Percentiles rank a stretch among this genome's conserved stretches.
phyloP scores from a whole-genome alignment of 2,329 filamentous ascomycete species.

The Colletotrichum sidae region DNA sequence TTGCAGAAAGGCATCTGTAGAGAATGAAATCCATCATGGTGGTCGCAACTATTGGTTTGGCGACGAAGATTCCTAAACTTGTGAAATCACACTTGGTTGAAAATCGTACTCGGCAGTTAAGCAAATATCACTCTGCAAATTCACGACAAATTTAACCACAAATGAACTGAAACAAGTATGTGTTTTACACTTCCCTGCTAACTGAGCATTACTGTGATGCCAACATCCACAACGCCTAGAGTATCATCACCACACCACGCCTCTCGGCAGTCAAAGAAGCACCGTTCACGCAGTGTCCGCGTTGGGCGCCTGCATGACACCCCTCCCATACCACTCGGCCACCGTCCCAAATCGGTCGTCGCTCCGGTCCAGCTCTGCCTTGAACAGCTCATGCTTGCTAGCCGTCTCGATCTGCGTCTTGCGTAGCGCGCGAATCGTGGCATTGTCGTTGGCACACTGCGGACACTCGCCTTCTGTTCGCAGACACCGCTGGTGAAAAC shows the following conservation, averaged over 20 bases:
- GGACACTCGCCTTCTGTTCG: slow-evolving; percentile 78
- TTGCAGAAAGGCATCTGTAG: neutral
- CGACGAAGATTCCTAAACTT: no score
- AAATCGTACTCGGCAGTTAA: no score
- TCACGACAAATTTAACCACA: no score
- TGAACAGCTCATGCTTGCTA: slow-evolving; percentile 89
- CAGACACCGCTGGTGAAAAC: slow-evolving; percentile 93
- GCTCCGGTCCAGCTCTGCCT: slow-evolving; percentile 79
- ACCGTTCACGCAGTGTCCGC: slow-evolving; percentile 41
- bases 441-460: slow-evolving; percentile 84
- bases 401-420: slow-evolving; percentile 88
- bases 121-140: no score
- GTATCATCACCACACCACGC: neutral
- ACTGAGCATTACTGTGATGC: slow-evolving; percentile 6
- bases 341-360: slow-evolving; percentile 90
- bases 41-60: no score
- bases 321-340: slow-evolving; percentile 93
- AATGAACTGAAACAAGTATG: neutral
- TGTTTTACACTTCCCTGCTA: neutral
- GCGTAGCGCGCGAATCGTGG: slow-evolving; percentile 88
- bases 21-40: no score
- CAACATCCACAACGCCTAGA: neutral
- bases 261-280: neutral
- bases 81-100: no score
- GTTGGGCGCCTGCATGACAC: slow-evolving; percentile 78